A percentile compares a stretch with the other conserved stretches of the same genome.
These are phyloP conservation scores for Hortaea werneckii DNA, from an alignment of 2,329 filamentous ascomycete genomes.

Conservation along the genomic window DNA sequence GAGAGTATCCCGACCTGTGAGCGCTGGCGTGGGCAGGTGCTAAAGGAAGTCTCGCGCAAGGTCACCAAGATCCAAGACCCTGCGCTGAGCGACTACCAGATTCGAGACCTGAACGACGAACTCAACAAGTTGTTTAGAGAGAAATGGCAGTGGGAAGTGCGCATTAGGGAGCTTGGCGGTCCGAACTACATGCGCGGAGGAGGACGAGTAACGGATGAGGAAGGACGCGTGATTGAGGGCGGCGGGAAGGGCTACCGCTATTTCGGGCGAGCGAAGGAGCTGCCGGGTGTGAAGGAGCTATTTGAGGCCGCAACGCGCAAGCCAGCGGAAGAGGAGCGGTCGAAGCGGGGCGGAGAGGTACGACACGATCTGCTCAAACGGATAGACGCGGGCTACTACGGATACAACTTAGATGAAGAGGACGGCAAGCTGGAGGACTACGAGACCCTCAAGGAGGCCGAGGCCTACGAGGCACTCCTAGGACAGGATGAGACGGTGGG, in stretches of 20 bases:
- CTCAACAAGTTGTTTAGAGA: constrained; percentile 99
- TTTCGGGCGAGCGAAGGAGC: constrained; percentile 78
- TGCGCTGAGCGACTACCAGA: constrained; percentile 88
- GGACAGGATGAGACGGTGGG: constrained; percentile 39
- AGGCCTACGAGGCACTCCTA: constrained; percentile 62
- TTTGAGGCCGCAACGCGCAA: constrained; percentile 65
- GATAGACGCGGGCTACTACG: constrained; percentile 92
- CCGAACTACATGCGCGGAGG: constrained; percentile 87
- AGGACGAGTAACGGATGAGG: constrained; percentile 43
- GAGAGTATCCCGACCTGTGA: constrained; percentile 79
- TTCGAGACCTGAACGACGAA: constrained; percentile 96
- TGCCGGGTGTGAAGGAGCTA: constrained; percentile 93
- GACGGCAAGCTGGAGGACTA: constrained; percentile 71
- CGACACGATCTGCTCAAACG: constrained; percentile 60
- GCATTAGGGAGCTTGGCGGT: constrained; percentile 89
- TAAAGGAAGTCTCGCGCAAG: constrained; percentile 95
- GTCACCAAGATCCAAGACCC: constrained; percentile 91
- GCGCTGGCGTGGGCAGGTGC: constrained; percentile 95
- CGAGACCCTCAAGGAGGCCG: constrained; percentile 72
- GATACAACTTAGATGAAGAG: constrained; percentile 87
- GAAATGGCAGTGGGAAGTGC: constrained; percentile 98
- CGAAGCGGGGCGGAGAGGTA: constrained; percentile 43
- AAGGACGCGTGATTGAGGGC: constrained; percentile 45
- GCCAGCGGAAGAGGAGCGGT: constrained; percentile 43
- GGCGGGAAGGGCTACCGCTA: constrained; percentile 89